Base-by-base conservation (phyloP, 441 rosid genomes). In the Cnidoscolus chayamansa region DNA sequence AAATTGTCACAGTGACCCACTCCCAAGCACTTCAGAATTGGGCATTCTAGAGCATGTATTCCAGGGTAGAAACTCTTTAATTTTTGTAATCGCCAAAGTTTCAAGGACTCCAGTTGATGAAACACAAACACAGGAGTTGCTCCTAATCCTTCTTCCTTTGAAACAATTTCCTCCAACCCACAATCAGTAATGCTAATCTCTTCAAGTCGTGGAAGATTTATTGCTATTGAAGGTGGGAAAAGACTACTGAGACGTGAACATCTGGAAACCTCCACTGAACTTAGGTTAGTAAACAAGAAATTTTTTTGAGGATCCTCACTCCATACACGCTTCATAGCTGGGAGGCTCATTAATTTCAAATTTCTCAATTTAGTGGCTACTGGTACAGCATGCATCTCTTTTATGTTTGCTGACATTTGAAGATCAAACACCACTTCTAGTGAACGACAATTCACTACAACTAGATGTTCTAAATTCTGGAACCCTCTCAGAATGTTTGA, bases 241-340 rank as follows among this genome's bases (percentile, higher is more conserved):
- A 84, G 59, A 48, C 65, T 54, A 19, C 59, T 69, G 63, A 72
- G 67, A 40, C 60, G 48, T 6, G 48, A 13, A 69, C 85, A 81
- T 1, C 31, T 8, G 0, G 0, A 6, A 51, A 67, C 63, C 13
- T 4, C 0, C 4, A 78, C 50, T 0, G 1, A 4, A 0, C 31
- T 40, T 8, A 81, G 77, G 32, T 78, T 63, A 10, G 16, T 49
- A 35, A 81, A 81, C 5, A 65, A 70, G 20, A 77, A 62, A 63
- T 51, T 55, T 67, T 60, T 72, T 30, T 17, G 25, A 4, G 74
- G 74, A 70, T 78, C 75, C 40, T 49, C 43, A 62, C 49, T 72
- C 84, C 82, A 78, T 1, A 83, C 17, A 13, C 50, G 63, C 72
- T 68, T 80, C 75, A 83, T 45, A 10, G 64, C 65, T 43, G 75